phyloP scores from a whole-genome alignment of 495 filamentous ascomycete genomes.

The Penicillium dipodomyicola region DNA sequence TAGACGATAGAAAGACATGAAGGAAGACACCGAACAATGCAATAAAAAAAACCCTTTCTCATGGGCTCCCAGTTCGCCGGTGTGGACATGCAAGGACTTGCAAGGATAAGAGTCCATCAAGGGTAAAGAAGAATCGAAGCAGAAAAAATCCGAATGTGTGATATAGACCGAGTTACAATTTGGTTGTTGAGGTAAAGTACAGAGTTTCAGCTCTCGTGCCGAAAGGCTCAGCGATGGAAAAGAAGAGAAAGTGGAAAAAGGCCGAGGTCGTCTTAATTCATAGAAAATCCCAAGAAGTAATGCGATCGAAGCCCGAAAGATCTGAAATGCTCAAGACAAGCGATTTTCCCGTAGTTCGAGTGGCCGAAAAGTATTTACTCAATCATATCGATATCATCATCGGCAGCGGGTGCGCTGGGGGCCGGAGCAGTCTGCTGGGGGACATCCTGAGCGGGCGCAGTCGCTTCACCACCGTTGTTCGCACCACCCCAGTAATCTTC shows the following conservation, averaged over 20 bases:
- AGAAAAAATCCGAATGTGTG: conserved; percentile 5
- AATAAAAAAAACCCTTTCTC: not conserved
- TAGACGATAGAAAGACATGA: not conserved
- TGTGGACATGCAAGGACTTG: not conserved
- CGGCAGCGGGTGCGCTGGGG: conserved; percentile 32
- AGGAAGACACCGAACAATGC: not conserved
- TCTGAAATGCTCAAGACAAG: not conserved
- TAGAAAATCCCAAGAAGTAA: not conserved
- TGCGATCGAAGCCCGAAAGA: not conserved
- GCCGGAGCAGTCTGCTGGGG: conserved; percentile 25
- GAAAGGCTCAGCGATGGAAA: not conserved
- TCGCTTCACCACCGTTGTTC: conserved; percentile 20
- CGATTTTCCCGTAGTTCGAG: not conserved
- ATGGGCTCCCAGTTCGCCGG: not conserved
- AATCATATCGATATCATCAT: conserved; percentile 60
- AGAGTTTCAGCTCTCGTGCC: conserved; percentile 3
- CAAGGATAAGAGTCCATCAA: not conserved
- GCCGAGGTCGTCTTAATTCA: not conserved
- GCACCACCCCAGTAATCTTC: conserved; percentile 76
- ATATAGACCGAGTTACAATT: conserved; percentile 19
- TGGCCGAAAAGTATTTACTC: conserved; percentile 30
- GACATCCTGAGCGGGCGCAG: conserved; percentile 19
- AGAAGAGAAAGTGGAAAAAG: conserved; percentile 1
- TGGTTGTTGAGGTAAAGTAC: conserved; percentile 23
- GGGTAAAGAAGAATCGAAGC: not conserved